These are phyloP conservation scores for Cocos nucifera DNA, from an alignment of 176 grass and related monocot genomes.

Conservation along the genomic window DNA sequence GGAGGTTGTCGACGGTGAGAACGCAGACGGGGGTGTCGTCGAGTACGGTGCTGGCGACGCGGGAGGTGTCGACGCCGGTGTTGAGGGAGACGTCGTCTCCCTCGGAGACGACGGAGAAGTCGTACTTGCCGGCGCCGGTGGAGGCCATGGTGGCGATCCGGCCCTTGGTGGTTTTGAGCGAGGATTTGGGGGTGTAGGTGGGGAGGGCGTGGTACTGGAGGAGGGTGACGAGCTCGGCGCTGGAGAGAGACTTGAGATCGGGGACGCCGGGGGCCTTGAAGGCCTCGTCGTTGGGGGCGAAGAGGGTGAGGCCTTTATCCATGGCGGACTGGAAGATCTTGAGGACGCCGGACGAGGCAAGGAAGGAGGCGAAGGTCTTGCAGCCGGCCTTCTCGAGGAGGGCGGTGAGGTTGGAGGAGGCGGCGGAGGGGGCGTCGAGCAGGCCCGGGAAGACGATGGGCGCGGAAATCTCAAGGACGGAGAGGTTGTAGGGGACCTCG, in stretches of 20 bases:
- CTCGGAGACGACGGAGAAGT: constrained; percentile 56
- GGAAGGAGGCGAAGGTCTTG: constrained; percentile 71
- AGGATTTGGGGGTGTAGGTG: constrained; percentile 76
- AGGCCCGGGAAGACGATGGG: constrained; percentile 87
- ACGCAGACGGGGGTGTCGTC: constrained; percentile 64
- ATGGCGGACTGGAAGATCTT: constrained; percentile 80
- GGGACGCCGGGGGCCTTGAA: constrained; percentile 67
- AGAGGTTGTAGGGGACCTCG: constrained; percentile 78
- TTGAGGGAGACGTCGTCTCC: constrained; percentile 80
- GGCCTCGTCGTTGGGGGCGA: constrained; percentile 88
- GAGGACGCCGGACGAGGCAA: constrained; percentile 65
- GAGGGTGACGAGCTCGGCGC: constrained; percentile 70
- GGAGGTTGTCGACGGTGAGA: constrained; percentile 67
- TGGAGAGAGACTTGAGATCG: constrained; percentile 59
- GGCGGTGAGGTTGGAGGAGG: constrained; percentile 63
- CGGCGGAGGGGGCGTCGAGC: constrained; percentile 39
- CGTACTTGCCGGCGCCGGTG: constrained; percentile 55
- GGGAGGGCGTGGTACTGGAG: constrained; percentile 94
- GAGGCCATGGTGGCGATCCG: constrained; percentile 62
- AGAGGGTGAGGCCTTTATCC: constrained; percentile 79
- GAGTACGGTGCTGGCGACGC: constrained; percentile 77
- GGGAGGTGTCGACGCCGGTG: constrained; percentile 71
- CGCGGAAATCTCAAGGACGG: constrained; percentile 74
- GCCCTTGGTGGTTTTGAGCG: constrained; percentile 64
- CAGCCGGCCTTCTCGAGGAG: constrained; percentile 89